A percentile compares a stretch with the other conserved stretches of the same genome.
These are phyloP conservation scores for Seiridium unicorne DNA, from an alignment of 2,329 filamentous ascomycete genomes.

Conservation along the genomic window DNA sequence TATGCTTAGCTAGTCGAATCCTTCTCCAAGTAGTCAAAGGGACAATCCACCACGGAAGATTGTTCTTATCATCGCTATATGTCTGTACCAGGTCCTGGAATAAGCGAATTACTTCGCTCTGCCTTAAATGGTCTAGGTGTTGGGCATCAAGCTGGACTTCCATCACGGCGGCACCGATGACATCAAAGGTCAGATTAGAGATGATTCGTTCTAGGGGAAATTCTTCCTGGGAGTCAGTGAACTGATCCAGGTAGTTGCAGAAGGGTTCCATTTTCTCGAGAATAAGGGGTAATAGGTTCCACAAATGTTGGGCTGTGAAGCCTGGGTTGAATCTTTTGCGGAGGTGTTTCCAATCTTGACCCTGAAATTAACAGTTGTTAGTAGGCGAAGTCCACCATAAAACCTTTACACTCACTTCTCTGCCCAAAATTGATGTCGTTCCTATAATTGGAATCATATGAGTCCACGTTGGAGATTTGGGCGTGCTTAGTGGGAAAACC, in stretches of 20 bases:
- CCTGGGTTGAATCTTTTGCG: constrained; percentile 36
- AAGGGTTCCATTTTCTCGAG: constrained; percentile 32
- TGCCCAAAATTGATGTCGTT: neutral
- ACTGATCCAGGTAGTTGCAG: constrained; percentile 26
- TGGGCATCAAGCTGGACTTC: constrained; percentile 12
- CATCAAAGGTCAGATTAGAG: constrained; percentile 19
- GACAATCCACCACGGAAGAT: constrained; percentile 27
- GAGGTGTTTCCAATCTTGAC: constrained; percentile 17
- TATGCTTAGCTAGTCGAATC: constrained; percentile 2
- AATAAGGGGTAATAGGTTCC: constrained; percentile 32
- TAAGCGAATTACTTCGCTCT: constrained; percentile 25
- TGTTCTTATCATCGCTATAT: constrained; percentile 23
- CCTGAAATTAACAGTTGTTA: neutral
- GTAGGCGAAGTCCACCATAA: neutral
- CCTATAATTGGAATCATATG: constrained; percentile 4
- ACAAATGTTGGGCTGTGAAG: constrained; percentile 35
- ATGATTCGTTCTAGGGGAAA: constrained; percentile 26
- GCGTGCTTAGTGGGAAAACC: constrained; percentile 26
- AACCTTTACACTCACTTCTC: neutral
- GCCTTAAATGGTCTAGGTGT: constrained; percentile 9
- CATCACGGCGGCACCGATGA: constrained; percentile 15
- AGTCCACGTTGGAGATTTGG: constrained; percentile 24
- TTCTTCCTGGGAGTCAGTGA: constrained; percentile 21
- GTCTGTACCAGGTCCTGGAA: constrained; percentile 24
- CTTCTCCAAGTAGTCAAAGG: constrained; percentile 29